These are phyloP conservation scores for Cladochytrium replicatum DNA, from an alignment of 192 early-diverging fungal species.

Conservation along the genomic window DNA sequence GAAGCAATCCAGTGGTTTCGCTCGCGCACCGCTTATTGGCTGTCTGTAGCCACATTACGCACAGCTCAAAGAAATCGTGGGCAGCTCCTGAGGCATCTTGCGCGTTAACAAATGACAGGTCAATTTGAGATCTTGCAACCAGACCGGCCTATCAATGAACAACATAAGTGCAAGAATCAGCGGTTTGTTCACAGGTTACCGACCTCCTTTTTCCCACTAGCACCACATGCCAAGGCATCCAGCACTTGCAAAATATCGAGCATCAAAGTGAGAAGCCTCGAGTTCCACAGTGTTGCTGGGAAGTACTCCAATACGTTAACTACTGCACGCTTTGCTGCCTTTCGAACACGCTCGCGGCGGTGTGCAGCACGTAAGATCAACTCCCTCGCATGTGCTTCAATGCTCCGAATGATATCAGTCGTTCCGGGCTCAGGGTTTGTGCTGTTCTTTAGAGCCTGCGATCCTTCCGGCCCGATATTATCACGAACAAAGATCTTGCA, in stretches of 20 bases:
- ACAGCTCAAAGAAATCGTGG: constrained; percentile 24
- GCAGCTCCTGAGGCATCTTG: constrained; percentile 19
- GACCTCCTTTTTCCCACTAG: constrained; percentile 64
- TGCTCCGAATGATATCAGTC: too few relatives aligned
- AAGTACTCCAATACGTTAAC: constrained; percentile 58
- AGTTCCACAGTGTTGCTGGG: constrained; percentile 74
- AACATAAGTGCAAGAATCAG: too few relatives aligned
- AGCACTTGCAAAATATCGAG: constrained; percentile 80
- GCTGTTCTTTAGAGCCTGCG: too few relatives aligned
- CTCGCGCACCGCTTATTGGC: constrained; percentile 22
- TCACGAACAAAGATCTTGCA: constrained; percentile 21
- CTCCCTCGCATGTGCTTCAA: constrained; percentile 36
- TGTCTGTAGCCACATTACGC: constrained; percentile 19
- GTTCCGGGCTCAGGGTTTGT: too few relatives aligned
- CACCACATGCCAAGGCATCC: constrained; percentile 34
- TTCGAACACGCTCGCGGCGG: constrained; percentile 43
- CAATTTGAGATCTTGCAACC: constrained; percentile 12
- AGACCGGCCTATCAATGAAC: constrained; percentile 10
- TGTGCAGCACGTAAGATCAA: constrained; percentile 48
- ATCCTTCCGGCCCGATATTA: constrained; percentile 40
- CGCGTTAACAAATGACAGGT: constrained; percentile 26
- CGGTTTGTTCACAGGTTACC: too few relatives aligned
- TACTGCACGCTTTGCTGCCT: constrained; percentile 21
- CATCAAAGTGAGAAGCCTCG: constrained; percentile 50
- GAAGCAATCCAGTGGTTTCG: constrained; percentile 36